Evolutionary conservation across 2,329 filamentous ascomycete genomes (phyloP).

Genomic region (Fusarium sp.): DNA sequence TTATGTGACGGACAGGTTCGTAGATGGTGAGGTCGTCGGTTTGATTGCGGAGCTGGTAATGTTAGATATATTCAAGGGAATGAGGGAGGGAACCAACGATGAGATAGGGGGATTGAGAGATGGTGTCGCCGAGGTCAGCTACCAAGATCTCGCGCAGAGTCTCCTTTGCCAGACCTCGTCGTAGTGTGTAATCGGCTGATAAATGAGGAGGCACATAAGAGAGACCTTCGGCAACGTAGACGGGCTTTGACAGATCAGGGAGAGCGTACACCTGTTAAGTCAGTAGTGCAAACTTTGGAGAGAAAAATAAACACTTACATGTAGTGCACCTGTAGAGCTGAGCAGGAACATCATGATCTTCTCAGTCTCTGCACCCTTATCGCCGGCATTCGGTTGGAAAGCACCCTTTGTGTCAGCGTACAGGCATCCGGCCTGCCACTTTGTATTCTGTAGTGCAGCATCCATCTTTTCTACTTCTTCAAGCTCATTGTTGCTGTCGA

Average conservation of each 20-base stretch:
- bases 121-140: slow-evolving; percentile 84
- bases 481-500: slow-evolving; percentile 82
- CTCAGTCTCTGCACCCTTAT: slow-evolving; percentile 55
- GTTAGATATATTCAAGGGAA: neutral
- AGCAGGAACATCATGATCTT: slow-evolving; percentile 82
- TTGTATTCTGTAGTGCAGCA: slow-evolving; percentile 66
- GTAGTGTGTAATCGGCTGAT: slow-evolving; percentile 75
- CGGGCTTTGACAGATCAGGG: slow-evolving; percentile 75
- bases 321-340: slow-evolving; percentile 77
- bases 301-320: slow-evolving; percentile 65
- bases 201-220: slow-evolving; percentile 82
- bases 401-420: slow-evolving; percentile 75
- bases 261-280: slow-evolving; percentile 76
- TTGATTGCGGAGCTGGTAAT: slow-evolving; percentile 75
- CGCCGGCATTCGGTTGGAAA: slow-evolving; percentile 60
- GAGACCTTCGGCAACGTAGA: slow-evolving; percentile 82
- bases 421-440: slow-evolving; percentile 86
- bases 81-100: slow-evolving; percentile 68
- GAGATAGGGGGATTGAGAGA: slow-evolving; percentile 79
- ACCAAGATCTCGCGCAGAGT: slow-evolving; percentile 82
- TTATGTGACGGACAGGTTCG: slow-evolving; percentile 74
- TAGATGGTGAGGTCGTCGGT: slow-evolving; percentile 90
- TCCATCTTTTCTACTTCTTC: slow-evolving; percentile 81
- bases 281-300: neutral
- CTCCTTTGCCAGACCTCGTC: slow-evolving; percentile 79